Evolutionary conservation across 306 rosid species (phyloP).

Genomic region (Quercus berberidifolia): DNA sequence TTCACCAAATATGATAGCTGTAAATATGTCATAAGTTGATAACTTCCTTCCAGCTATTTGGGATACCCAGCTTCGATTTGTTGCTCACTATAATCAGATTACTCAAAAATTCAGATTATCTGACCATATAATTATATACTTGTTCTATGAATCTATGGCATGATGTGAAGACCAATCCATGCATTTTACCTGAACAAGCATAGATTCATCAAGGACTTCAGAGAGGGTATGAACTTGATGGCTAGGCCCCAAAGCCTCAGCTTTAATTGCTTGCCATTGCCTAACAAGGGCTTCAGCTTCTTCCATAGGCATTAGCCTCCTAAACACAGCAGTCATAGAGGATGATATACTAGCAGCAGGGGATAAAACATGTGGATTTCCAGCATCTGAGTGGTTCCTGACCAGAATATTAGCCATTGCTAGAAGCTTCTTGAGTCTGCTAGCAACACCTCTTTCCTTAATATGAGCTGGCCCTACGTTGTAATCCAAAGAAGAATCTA

Average conservation of each 20-base stretch:
- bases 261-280: conserved; percentile 89
- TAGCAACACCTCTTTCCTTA: conserved; percentile 39
- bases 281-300: conserved; percentile 91
- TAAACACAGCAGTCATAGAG: conserved; percentile 30
- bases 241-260: conserved; percentile 90
- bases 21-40: not conserved
- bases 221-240: conserved; percentile 61
- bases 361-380: conserved; percentile 26
- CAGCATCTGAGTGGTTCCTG: conserved; percentile 38
- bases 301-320: conserved; percentile 66
- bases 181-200: conserved; percentile 84
- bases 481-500: conserved; percentile 50
- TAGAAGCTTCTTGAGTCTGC: conserved; percentile 51
- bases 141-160: not conserved
- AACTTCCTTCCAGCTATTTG: not conserved
- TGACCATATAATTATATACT: not conserved
- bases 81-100: not conserved
- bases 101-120: not conserved
- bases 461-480: conserved; percentile 47
- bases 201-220: conserved; percentile 82
- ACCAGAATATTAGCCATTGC: conserved; percentile 35
- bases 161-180: conserved; percentile 13
- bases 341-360: conserved; percentile 38
- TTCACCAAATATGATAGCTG: not conserved
- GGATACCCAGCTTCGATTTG: not conserved